A percentile compares a stretch with the other conserved stretches of the same genome.
Conservation (phyloP, 192 early-diverging fungal species). For the Pilobolus umbonatus region DNA sequence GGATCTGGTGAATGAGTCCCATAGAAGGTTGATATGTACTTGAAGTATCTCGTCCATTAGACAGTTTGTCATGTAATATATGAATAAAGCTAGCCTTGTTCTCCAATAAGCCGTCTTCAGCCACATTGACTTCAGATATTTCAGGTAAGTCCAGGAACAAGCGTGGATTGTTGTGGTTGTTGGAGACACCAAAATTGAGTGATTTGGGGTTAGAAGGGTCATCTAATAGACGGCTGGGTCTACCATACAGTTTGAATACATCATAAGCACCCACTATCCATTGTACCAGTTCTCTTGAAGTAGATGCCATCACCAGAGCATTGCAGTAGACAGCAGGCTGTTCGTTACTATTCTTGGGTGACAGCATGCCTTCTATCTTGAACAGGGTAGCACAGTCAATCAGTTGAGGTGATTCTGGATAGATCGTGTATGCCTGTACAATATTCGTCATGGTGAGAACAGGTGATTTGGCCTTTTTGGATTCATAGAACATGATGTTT, state of each 20-base stretch:
- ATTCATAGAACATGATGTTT: slow-evolving; percentile 48
- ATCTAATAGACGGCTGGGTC: slow-evolving; percentile 31
- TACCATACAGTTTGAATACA: slow-evolving; percentile 43
- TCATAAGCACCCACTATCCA: slow-evolving; percentile 40
- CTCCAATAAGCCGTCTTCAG: background rate
- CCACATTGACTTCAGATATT: slow-evolving; percentile 7
- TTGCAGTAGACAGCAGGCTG: slow-evolving; percentile 1
- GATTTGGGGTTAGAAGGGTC: slow-evolving; percentile 21
- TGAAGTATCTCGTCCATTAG: background rate
- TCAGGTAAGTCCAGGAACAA: slow-evolving; percentile 29
- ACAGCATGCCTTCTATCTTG: slow-evolving; percentile 38
- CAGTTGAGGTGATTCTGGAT: slow-evolving; percentile 40
- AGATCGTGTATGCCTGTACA: slow-evolving; percentile 52
- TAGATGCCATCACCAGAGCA: slow-evolving; percentile 27
- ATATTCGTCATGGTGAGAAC: slow-evolving; percentile 47
- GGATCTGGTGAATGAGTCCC: too few relatives aligned
- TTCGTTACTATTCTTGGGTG: background rate
- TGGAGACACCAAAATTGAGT: slow-evolving; percentile 27
- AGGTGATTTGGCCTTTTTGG: slow-evolving; percentile 45
- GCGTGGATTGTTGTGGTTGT: slow-evolving; percentile 5
- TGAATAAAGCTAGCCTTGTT: slow-evolving; percentile 6
- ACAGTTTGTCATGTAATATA: slow-evolving; percentile 3
- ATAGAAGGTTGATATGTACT: too few relatives aligned
- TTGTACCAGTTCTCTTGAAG: slow-evolving; percentile 34
- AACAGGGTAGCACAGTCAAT: slow-evolving; percentile 34